Evolutionary conservation across 345 rosid species (phyloP).

Genomic region (Lumnitzera littorea): DNA sequence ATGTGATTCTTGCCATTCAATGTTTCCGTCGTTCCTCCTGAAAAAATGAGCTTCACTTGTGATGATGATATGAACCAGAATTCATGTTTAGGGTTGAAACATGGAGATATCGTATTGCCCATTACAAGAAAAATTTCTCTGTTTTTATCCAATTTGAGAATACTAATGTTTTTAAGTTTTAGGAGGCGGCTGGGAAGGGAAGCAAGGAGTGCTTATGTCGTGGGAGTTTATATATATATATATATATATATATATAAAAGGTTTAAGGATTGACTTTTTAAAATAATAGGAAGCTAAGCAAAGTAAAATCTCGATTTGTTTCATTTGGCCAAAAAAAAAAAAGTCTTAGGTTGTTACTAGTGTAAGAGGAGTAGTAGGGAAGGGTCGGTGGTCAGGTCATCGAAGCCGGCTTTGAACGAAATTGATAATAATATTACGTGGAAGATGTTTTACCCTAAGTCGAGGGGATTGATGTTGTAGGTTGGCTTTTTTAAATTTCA

Average conservation of each 20-base stretch:
- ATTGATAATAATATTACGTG: too few species aligned
- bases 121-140: conserved; percentile 3
- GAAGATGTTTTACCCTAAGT: too few species aligned
- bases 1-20: conserved; percentile 8
- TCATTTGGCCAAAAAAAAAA: background rate
- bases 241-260: too few species aligned
- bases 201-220: too few species aligned
- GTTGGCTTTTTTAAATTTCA: too few species aligned
- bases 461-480: too few species aligned
- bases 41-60: conserved; percentile 26
- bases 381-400: conserved; percentile 4
- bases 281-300: background rate
- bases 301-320: background rate
- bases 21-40: conserved; percentile 25
- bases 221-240: too few species aligned
- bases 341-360: background rate
- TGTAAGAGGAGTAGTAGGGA: background rate
- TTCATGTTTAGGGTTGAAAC: conserved; percentile 11
- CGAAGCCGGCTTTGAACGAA: conserved; percentile 8
- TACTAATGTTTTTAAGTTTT: too few species aligned
- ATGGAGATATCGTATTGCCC: conserved; percentile 30
- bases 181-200: too few species aligned
- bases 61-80: background rate
- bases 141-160: background rate
- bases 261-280: background rate